These are phyloP conservation scores for Maudiozyma humilis DNA, from an alignment of 1,139 yeast species.

Conservation along the genomic window DNA sequence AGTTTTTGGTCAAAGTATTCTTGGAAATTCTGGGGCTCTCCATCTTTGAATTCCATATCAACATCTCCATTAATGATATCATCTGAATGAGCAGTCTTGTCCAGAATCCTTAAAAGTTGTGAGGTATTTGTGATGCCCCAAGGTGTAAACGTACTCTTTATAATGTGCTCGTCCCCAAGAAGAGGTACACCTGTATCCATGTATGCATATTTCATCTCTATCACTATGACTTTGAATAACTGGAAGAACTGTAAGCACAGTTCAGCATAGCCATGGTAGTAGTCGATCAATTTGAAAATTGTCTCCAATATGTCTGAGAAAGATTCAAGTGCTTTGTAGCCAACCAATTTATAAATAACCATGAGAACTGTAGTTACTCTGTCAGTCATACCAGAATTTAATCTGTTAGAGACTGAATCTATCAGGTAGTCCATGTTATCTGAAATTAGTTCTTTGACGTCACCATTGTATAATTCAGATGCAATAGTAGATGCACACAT, in stretches of 20 bases:
- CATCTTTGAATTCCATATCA: constrained; percentile 13
- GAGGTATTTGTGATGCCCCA: constrained; percentile 22
- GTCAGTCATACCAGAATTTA: constrained; percentile 68
- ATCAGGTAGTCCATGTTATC: constrained; percentile 74
- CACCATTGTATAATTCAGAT: constrained; percentile 45
- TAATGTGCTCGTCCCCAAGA: constrained; percentile 10
- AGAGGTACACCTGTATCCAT: constrained; percentile 22
- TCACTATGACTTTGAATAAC: constrained; percentile 58
- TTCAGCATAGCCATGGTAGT: constrained; percentile 70
- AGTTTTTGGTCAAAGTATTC: constrained; percentile 26
- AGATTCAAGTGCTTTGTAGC: constrained; percentile 55
- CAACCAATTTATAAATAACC: constrained; percentile 61
- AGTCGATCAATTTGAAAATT: constrained; percentile 68
- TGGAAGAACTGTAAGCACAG: constrained; percentile 68
- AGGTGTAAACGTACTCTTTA: constrained; percentile 15
- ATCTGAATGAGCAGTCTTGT: constrained; percentile 9
- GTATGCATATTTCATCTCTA: constrained; percentile 43
- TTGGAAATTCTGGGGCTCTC: constrained; percentile 23
- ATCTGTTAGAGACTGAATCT: constrained; percentile 61
- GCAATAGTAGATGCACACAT: constrained; percentile 42
- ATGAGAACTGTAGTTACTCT: constrained; percentile 62
- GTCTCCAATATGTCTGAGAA: constrained; percentile 66
- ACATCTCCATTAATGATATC: constrained; percentile 6
- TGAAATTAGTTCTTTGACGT: constrained; percentile 46
- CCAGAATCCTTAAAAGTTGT: constrained; percentile 17